phyloP scores from a whole-genome alignment of 352 stramenopile genomes.

The Phytopythium ostracodes region DNA sequence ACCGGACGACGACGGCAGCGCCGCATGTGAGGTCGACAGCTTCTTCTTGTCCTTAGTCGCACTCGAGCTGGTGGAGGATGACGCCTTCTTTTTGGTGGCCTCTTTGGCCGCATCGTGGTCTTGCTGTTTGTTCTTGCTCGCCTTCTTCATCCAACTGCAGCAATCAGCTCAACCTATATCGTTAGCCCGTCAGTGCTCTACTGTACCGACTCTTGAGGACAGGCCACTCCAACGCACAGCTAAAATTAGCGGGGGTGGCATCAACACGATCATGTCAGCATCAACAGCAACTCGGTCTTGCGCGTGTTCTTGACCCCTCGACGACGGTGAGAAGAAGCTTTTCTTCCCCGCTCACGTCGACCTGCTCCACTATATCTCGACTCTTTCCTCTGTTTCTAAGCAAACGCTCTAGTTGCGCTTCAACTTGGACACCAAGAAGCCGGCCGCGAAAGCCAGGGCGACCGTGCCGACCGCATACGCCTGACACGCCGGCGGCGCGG shows the following conservation, averaged over 20 bases:
- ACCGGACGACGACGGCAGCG: not conserved
- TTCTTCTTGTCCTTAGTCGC: not conserved
- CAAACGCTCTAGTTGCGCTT: conserved; percentile 35
- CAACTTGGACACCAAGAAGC: conserved; percentile 45
- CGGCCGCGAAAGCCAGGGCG: conserved; percentile 49
- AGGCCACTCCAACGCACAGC: too few species aligned
- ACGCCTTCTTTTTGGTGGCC: not conserved
- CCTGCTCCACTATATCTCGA: not conserved
- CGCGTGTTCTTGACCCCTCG: conserved; percentile 3
- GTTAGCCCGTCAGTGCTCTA: too few species aligned
- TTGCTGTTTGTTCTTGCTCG: not conserved
- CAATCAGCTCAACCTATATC: too few species aligned
- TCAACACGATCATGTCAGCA: too few species aligned
- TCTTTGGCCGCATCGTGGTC: not conserved
- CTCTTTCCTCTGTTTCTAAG: not conserved
- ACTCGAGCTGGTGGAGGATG: not conserved
- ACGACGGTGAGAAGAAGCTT: too few species aligned
- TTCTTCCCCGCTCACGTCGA: too few species aligned
- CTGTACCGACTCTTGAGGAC: too few species aligned
- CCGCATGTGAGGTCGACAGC: not conserved
- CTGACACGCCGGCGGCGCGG: conserved; percentile 66
- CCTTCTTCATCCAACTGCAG: not conserved
- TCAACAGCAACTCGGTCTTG: too few species aligned
- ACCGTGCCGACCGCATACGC: conserved; percentile 60
- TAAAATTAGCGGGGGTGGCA: too few species aligned